phyloP scores from a whole-genome alignment of 1,284 basidiomycete species.

The Inonotus hispidus region DNA sequence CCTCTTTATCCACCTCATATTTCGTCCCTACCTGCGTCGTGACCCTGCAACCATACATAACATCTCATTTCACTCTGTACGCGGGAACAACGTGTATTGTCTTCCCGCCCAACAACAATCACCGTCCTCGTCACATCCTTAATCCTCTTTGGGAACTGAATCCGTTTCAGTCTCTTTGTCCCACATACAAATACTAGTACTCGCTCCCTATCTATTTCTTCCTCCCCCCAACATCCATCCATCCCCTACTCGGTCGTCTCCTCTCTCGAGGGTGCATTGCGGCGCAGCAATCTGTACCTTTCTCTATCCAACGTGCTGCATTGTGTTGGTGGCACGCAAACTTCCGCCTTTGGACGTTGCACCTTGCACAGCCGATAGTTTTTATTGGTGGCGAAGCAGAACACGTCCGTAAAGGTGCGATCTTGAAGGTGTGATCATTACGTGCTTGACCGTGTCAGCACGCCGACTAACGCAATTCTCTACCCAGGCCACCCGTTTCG shows the following conservation, averaged over 20 bases:
- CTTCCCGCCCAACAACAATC: conserved; percentile 12
- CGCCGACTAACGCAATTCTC: not conserved
- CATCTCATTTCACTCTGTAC: not conserved
- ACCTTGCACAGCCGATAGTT: not conserved
- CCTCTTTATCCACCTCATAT: not conserved
- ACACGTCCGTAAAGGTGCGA: not conserved
- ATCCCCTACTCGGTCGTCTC: not conserved
- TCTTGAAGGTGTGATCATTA: conserved; percentile 4
- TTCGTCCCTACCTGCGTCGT: not conserved
- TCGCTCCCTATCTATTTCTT: not conserved
- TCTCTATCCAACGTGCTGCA: not conserved
- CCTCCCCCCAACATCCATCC: not conserved
- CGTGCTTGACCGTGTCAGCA: not conserved
- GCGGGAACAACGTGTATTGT: conserved; percentile 6
- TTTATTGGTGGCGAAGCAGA: not conserved
- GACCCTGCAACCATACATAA: not conserved
- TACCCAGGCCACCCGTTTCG: not conserved
- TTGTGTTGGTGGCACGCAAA: conserved; percentile 1
- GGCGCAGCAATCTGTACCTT: not conserved
- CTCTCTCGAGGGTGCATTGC: not conserved
- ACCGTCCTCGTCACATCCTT: not conserved
- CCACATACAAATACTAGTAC: not conserved
- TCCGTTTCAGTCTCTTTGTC: conserved; percentile 11
- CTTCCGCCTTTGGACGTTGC: conserved; percentile 4
- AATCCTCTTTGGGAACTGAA: conserved; percentile 4